Base-by-base conservation (phyloP, 2,329 filamentous ascomycete species). In the Aureobasidium sp. region DNA sequence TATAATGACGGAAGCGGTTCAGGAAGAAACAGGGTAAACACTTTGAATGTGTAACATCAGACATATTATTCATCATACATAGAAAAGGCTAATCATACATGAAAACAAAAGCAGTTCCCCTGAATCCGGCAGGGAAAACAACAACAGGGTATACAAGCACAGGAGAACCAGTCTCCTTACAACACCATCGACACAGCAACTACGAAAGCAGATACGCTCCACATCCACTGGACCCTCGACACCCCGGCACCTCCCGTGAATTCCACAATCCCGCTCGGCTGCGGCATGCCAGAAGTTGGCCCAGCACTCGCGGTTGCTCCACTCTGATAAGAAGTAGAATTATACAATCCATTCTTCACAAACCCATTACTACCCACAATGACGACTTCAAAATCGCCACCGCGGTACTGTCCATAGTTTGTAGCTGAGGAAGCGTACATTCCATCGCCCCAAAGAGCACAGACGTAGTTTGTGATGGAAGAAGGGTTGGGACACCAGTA, bases 331-430 rank as follows among this genome's bases (percentile, higher is more conserved):
- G 25, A 5, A 13, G 49, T 41, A 10, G 59, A 30, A 25, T 48
- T 48, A n/a, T 29, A 62, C 3, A 37, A 32, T 11, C 37, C 47
- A 41, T 49, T 59, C 58, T 63, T 66, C 30, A 64, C 61, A 49
- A 66, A 66, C 2, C 62, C 65, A 21, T 67, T 65, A 32, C 63
- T 63, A 9, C 61, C 64, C 29, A 61, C 66, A 42, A 70, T 70
- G 47, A 68, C 66, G 11, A 69, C 64, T 15, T 67, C 53, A 58
- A 71, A 71, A 30, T 68, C 58, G 5, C 63, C 63, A 2, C 64
- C 63, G 15, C 68, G 59, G 30, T 59, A 66, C n/a, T 68, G 59
- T 30, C 69, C 68, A 21, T 44, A 45, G 59, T 71, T 71, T 41
- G 66, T 71, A 0, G 69, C 69, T 15, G 62, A 64, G 1, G 63